Evolutionary conservation across 495 filamentous ascomycete species (phyloP).

Genomic region (Xylaria sp.): DNA sequence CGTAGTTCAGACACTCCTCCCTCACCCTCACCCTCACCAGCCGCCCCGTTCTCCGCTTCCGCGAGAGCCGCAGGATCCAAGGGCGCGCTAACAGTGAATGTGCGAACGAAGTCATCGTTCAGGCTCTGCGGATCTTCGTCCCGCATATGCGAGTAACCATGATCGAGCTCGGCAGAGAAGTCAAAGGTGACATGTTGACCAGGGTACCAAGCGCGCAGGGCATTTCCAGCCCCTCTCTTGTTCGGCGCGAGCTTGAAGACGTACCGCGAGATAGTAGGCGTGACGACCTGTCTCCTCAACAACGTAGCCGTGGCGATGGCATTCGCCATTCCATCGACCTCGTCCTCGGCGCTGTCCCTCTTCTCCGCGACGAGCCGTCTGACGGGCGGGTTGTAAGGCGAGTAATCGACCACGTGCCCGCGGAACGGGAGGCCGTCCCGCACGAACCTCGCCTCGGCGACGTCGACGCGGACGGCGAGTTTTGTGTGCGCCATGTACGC

Average conservation of each 20-base stretch:
- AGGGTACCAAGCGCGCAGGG: conserved; percentile 56
- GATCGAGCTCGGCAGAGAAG: conserved; percentile 69
- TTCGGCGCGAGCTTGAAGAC: conserved; percentile 59
- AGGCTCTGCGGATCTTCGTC: conserved; percentile 77
- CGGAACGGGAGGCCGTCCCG: conserved; percentile 69
- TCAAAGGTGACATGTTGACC: conserved; percentile 80
- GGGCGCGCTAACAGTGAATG: conserved; percentile 74
- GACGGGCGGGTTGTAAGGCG: conserved; percentile 70
- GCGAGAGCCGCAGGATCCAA: conserved; percentile 36
- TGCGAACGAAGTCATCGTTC: conserved; percentile 83
- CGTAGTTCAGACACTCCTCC: neutral
- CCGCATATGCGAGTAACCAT: conserved; percentile 81
- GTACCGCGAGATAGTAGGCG: conserved; percentile 68
- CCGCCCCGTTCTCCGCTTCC: neutral
- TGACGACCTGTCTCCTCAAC: conserved; percentile 61
- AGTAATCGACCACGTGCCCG: conserved; percentile 61
- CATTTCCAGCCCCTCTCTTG: neutral
- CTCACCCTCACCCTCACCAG: neutral
- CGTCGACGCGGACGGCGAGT: conserved; percentile 70
- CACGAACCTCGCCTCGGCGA: conserved; percentile 67
- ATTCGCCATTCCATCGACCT: conserved; percentile 18
- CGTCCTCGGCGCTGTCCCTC: neutral
- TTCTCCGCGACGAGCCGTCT: conserved; percentile 42
- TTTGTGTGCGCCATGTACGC: conserved; percentile 70
- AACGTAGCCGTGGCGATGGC: conserved; percentile 55